phyloP scores from a whole-genome alignment of 441 rosid genomes.

The Capsella rubella region DNA sequence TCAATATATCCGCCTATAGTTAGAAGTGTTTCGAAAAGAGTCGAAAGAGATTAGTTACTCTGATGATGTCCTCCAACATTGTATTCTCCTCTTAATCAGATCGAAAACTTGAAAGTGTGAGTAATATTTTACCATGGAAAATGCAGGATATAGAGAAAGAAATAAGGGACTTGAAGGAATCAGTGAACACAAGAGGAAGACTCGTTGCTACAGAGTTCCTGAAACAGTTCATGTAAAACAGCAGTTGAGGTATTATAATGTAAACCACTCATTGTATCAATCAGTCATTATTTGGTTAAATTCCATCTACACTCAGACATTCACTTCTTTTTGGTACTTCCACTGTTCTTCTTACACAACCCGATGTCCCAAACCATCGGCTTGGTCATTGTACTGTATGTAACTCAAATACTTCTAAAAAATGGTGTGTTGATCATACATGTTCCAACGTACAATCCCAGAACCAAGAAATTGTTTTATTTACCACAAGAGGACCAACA shows the following conservation, averaged over 20 bases:
- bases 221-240: slow-evolving; percentile 69
- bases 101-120: slow-evolving; percentile 9
- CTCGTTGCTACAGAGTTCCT: slow-evolving; percentile 92
- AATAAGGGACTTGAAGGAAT: slow-evolving; percentile 89
- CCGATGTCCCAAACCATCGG: background rate
- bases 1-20: background rate
- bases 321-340: slow-evolving; percentile 12
- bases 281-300: slow-evolving; percentile 24
- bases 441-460: slow-evolving; percentile 14
- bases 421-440: slow-evolving; percentile 14
- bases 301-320: slow-evolving; percentile 10
- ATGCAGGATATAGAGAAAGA: slow-evolving; percentile 93
- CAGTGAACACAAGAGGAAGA: slow-evolving; percentile 91
- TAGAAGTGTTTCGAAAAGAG: background rate
- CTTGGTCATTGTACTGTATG: slow-evolving; percentile 22
- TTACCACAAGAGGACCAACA: background rate
- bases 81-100: background rate
- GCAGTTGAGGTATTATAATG: slow-evolving; percentile 27
- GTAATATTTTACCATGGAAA: slow-evolving; percentile 19
- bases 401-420: background rate
- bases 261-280: slow-evolving; percentile 31
- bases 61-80: slow-evolving; percentile 11
- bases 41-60: slow-evolving; percentile 6
- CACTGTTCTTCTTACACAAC: slow-evolving; percentile 10
- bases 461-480: background rate